These are phyloP conservation scores for Pinguiococcus pyrenoidosus DNA, from an alignment of 108 stramenopile genomes.

Conservation along the genomic window DNA sequence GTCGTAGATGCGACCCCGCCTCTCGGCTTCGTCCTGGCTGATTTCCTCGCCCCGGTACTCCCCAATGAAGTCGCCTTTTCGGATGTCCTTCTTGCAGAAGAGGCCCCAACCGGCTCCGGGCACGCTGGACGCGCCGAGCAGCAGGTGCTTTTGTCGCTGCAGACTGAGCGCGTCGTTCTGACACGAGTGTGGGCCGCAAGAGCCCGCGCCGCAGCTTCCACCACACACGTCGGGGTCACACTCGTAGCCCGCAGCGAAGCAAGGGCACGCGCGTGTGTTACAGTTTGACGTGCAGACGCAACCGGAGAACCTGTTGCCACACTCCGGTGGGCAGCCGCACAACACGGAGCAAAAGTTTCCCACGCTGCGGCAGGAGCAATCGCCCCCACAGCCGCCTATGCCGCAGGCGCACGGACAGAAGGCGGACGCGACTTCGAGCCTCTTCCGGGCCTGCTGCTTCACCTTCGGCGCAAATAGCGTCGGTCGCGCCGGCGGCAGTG, in stretches of 20 bases:
- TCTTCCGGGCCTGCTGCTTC: too few species aligned
- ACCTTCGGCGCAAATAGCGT: too few species aligned
- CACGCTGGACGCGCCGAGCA: constrained; percentile 46
- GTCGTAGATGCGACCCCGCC: constrained; percentile 62
- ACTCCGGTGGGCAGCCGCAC: constrained; percentile 47
- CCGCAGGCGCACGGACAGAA: too few species aligned
- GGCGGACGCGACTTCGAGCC: too few species aligned
- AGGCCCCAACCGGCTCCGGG: constrained; percentile 62
- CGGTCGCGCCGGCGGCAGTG: too few species aligned
- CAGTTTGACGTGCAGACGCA: constrained; percentile 51
- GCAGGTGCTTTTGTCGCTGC: constrained; percentile 47
- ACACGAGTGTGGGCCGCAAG: constrained; percentile 19
- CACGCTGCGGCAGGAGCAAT: too few species aligned
- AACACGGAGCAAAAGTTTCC: constrained; percentile 55
- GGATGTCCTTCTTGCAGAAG: constrained; percentile 46
- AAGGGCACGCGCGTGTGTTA: constrained; percentile 45
- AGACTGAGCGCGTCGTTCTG: constrained; percentile 54
- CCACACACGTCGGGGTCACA: constrained; percentile 72
- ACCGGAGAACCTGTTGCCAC: constrained; percentile 54
- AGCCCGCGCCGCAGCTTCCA: constrained; percentile 20
- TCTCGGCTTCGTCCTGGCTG: constrained; percentile 60
- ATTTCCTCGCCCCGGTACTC: constrained; percentile 74
- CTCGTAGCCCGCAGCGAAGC: constrained; percentile 56
- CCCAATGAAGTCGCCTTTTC: constrained; percentile 59
- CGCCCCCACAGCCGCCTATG: too few species aligned